Evolutionary conservation across 345 rosid species (phyloP), one percentile per base, ranked within the genome.

Genomic region (Populus tremula): DNA sequence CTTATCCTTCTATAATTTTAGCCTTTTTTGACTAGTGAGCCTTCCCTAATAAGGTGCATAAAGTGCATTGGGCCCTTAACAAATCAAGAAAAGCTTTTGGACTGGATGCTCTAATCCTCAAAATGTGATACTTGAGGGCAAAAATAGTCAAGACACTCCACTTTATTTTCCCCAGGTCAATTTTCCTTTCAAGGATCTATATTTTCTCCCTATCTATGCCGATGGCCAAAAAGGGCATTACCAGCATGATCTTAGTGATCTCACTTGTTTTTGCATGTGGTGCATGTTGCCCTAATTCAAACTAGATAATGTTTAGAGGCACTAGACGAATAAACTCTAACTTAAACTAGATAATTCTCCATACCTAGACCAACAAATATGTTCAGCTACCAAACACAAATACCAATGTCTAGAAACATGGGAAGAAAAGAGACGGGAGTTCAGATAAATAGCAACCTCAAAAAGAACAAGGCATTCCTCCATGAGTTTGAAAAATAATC

Each of bases 401-500:
- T 47, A 47, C 20, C 16, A 47, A 13, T 12, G 18, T 47, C 53
- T 16, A 47, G 50, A 45, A 47, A 61, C 38, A 36, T 36, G 23
- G 33, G 4, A 27, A 31, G 62, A 79, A 70, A 14, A 70, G 72
- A 81, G 72, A 80, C 50, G 56, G 39, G 71, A 65, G 61, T 41
- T 70, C 80, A 61, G 74, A 74, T 53, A 45, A 68, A 61, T 50
- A 77, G 77, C 71, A 81, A 96, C 99, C 99, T 96, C 99, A 84
- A 96, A 96, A 71, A 92, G 98, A 77, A 87, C 85, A 72, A 92
- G 91, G 86, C 95, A 89, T 89, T 96, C 99, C 87, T 96, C 99
- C 97, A 92, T 80, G 74, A 96, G 98, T 81, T 96, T 96, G 88
- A 96, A 96, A 87, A 92, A 96, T 72, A 93, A 84, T 89, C 98